These are phyloP conservation scores for Blastobotrys elegans DNA, from an alignment of 1,139 yeast species.

Conservation along the genomic window DNA sequence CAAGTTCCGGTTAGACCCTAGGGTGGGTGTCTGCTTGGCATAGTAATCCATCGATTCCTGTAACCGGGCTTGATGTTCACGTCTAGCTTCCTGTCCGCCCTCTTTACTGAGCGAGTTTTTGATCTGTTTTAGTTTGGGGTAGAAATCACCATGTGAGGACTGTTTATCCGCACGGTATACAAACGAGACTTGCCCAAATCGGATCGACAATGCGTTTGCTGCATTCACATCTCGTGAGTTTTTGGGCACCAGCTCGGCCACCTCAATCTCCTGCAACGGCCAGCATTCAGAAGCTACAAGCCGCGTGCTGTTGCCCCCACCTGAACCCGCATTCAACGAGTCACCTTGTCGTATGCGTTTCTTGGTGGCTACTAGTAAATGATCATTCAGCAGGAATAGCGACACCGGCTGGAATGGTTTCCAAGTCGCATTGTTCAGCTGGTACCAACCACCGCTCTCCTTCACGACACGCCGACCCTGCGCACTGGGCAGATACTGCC, in stretches of 20 bases:
- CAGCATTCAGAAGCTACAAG: conserved; percentile 76
- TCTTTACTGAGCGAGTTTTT: conserved; percentile 50
- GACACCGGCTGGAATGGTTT: conserved; percentile 75
- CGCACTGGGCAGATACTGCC: conserved; percentile 66
- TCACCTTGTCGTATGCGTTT: conserved; percentile 39
- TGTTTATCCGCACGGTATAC: conserved; percentile 62
- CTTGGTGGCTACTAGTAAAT: conserved; percentile 67
- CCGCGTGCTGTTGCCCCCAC: conserved; percentile 16
- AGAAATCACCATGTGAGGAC: conserved; percentile 54
- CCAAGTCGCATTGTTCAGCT: conserved; percentile 82
- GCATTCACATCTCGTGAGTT: conserved; percentile 10
- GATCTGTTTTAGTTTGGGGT: conserved; percentile 59
- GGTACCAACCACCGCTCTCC: conserved; percentile 84
- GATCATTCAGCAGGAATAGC: conserved; percentile 72
- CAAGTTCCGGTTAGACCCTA: conserved; percentile 12
- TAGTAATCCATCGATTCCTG: conserved; percentile 45
- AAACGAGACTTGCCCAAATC: conserved; percentile 46
- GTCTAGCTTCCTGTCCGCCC: conserved; percentile 28
- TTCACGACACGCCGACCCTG: conserved; percentile 81
- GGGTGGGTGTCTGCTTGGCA: conserved; percentile 24
- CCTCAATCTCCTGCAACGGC: conserved; percentile 59
- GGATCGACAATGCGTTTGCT: conserved; percentile 29
- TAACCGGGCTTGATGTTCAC: conserved; percentile 35
- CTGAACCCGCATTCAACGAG: conserved; percentile 9
- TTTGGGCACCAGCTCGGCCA: conserved; percentile 38